These are phyloP conservation scores for Hypoxylon perforatum DNA, from an alignment of 495 filamentous ascomycete genomes.

Conservation along the genomic window DNA sequence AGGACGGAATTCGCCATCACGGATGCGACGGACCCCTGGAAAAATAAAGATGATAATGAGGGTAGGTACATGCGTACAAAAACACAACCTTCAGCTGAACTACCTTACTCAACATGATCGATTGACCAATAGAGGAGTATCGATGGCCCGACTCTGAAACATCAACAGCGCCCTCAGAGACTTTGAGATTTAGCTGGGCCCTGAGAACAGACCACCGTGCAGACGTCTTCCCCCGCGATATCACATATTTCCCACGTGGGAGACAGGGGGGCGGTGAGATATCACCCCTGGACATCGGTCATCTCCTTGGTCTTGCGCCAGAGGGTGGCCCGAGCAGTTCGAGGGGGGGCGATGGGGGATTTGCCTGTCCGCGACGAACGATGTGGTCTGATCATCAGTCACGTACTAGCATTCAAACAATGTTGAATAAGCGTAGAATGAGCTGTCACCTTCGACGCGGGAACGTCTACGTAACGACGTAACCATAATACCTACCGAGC, in stretches of 20 bases:
- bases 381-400: conserved; percentile 38
- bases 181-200: conserved; percentile 19
- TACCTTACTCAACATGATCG: conserved; percentile 1
- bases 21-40: conserved; percentile 32
- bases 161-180: conserved; percentile 32
- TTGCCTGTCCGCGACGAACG: conserved; percentile 32
- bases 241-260: conserved; percentile 40
- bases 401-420: conserved; percentile 13
- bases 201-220: conserved; percentile 42
- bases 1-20: conserved; percentile 21
- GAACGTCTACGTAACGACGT: conserved; percentile 23
- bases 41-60: conserved; percentile 1
- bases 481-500: conserved; percentile 14
- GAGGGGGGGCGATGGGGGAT: not conserved
- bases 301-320: conserved; percentile 25
- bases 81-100: conserved; percentile 20
- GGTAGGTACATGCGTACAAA: conserved; percentile 2
- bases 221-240: conserved; percentile 43
- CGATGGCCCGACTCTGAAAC: conserved; percentile 35
- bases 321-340: conserved; percentile 29
- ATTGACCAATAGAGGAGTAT: conserved; percentile 33
- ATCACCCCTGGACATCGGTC: conserved; percentile 34
- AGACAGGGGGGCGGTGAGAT: conserved; percentile 34
- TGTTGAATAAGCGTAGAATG: conserved; percentile 10
- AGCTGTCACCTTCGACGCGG: conserved; percentile 13